A percentile compares a stretch with the other conserved stretches of the same genome.
These are phyloP conservation scores for Paramecium bursaria DNA, from an alignment of 73 alveolate species.

Conservation along the genomic window DNA sequence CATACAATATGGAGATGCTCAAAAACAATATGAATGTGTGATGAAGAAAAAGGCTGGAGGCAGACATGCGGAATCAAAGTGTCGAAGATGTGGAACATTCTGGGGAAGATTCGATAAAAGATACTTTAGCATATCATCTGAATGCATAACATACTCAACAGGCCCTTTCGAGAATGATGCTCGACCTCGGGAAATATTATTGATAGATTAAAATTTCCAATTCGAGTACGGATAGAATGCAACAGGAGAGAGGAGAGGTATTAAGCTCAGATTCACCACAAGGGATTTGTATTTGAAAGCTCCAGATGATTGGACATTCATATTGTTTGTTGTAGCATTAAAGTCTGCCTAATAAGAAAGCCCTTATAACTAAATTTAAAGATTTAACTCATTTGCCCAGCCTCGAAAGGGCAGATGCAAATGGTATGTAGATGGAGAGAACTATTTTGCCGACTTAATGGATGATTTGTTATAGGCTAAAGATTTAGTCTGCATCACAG, in stretches of 20 bases:
- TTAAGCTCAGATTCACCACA: neutral
- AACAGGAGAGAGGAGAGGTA: conserved; percentile 12
- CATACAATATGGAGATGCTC: conserved; percentile 16
- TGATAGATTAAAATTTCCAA: neutral
- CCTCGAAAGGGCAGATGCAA: neutral
- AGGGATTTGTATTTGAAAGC: neutral
- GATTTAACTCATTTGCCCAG: conserved; percentile 12
- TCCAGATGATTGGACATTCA: neutral
- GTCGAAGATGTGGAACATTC: conserved; percentile 63
- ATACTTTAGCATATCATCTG: conserved; percentile 18
- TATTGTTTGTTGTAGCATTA: neutral
- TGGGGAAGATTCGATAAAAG: conserved; percentile 71
- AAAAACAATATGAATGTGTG: conserved; percentile 48
- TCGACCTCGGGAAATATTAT: neutral
- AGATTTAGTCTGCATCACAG: conserved; percentile 71
- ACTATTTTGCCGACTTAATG: conserved; percentile 71
- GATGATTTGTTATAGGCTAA: conserved; percentile 74
- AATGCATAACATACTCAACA: conserved; percentile 44
- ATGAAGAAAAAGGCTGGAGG: conserved; percentile 66
- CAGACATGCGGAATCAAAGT: conserved; percentile 49
- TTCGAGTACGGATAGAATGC: neutral
- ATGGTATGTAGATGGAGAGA: conserved; percentile 77
- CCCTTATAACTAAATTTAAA: conserved; percentile 5
- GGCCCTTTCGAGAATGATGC: conserved; percentile 13
- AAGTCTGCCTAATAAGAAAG: neutral